Base-by-base conservation (phyloP, 1,139 yeast genomes). In the Suhomyces taliae region DNA sequence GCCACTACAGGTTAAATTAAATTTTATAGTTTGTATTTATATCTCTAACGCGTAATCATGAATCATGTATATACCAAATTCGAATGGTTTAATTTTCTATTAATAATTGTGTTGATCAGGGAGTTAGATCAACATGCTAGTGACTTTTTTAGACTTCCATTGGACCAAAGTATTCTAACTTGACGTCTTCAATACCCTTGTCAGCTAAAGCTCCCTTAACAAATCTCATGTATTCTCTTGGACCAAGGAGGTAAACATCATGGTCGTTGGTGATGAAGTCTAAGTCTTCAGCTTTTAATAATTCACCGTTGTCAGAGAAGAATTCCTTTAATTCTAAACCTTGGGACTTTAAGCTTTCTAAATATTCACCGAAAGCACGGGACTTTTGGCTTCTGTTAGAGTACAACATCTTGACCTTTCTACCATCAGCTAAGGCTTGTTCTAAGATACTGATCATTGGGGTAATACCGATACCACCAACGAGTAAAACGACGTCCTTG, bases 391-490 rank as follows among this genome's bases (percentile, higher is more conserved):
- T 50, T 48, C 54, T 59, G 50, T 70, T 72, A 10, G 75, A 70
- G 54, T 67, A 60, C 40, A 59, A 53, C 41, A 73, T 50, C 11
- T 49, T 60, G 9, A 70, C 74, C 11, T 55, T 56, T 50, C 64
- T 60, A 3, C 65, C 66, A 24, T 58, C 56, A 12, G 47, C 46
- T 43, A 69, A 57, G 4, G 74, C 74, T 12, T 66, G 57, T 53
- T 78, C 78, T 32, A 77, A 58, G 60, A 83, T 78, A 8, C 87
- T 67, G 41, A 82, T 58, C 46, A 82, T 53, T 37, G 90, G 90
- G 2, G 90, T 85, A 48, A 83, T 78, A 53, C 90, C 90, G 53
- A 83, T 82, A 45, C 90, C 90, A 44, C 84, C 87, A 29, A 81
- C 76, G 45, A 82, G 63, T 37, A 83, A 62, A 8, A 67, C 57